These are phyloP conservation scores for Populus euphratica DNA, from an alignment of 345 rosid genomes.

Conservation along the genomic window DNA sequence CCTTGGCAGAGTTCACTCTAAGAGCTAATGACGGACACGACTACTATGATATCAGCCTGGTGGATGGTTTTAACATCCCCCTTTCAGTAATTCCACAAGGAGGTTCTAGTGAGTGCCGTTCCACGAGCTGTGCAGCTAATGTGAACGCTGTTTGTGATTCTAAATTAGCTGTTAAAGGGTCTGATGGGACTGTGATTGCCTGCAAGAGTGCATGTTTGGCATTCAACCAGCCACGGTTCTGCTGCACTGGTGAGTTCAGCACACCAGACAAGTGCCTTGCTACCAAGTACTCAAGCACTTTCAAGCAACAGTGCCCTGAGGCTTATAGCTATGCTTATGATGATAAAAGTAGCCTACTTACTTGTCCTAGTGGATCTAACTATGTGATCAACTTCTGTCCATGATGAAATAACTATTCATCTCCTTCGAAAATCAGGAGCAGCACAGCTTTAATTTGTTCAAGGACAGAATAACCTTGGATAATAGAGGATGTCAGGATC, in stretches of 20 bases:
- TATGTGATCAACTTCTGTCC: constrained; percentile 40
- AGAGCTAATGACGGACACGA: constrained; percentile 16
- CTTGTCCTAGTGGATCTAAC: constrained; percentile 29
- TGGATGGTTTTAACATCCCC: constrained; percentile 47
- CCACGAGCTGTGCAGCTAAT: constrained; percentile 28
- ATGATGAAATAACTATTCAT: not conserved
- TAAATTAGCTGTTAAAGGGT: constrained; percentile 24
- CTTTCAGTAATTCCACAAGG: constrained; percentile 30
- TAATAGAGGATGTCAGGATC: not conserved
- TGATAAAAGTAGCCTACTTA: constrained; percentile 41
- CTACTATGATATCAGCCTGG: constrained; percentile 52
- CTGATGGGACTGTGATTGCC: constrained; percentile 30
- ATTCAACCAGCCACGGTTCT: constrained; percentile 36
- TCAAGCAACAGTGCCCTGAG: constrained; percentile 43
- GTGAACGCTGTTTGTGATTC: constrained; percentile 39
- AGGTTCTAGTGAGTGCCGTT: constrained; percentile 25
- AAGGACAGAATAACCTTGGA: no score
- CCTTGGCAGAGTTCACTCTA: constrained; percentile 48
- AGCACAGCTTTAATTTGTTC: not conserved
- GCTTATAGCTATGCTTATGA: constrained; percentile 53
- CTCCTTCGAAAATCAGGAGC: not conserved
- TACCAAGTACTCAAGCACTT: constrained; percentile 38
- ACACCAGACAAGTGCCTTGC: constrained; percentile 45
- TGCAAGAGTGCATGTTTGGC: constrained; percentile 51
- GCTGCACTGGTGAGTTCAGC: constrained; percentile 44